Base-by-base conservation (phyloP, 2,329 filamentous ascomycete genomes). In the Claviceps sp. region DNA sequence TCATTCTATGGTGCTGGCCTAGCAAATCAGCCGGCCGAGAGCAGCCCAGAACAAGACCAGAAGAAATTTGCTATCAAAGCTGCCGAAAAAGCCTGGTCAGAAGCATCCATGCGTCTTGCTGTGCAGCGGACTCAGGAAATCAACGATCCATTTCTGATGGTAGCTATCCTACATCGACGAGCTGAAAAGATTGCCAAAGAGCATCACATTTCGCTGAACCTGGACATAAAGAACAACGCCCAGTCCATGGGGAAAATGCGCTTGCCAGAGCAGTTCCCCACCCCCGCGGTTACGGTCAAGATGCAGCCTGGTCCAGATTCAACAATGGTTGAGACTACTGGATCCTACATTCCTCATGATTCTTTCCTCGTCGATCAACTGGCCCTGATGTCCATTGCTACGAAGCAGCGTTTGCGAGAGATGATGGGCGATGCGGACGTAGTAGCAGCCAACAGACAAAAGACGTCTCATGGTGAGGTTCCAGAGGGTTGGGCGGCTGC, bases 331-430 rank as follows among this genome's bases (percentile, higher is more conserved):
- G 69, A 78, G 43, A 82, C 83, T 1, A 76, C 74, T 14, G 83
- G 82, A 2, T 80, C 81, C 19, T 88, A 85, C 51, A 78, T 94
- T 40, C 78, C 93, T 0, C 81, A 85, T 39, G 85, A 89, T 44
- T 81, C 87, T 1, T 82, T 79, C 51, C 72, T 95, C 38, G 84
- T 86, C 14, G 89, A 95, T 55, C 86, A 96, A 58, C 70, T 96
- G 45, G 85, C 87, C 26, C 73, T 96, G 16, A 65, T 96, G 53
- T 93, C 89, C 5, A 77, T 96, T 52, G 87, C 87, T 17, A 83
- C 88, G 10, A 88, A 91, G 63, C 85, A 94, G 59, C 79, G 89
- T 30, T 60, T 96, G 40, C 77, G 87, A 50, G 80, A 82, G 13
- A 69, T 96, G 34, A 63, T 96, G 3, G 85, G 90, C 61, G 89